Percentiles rank a stretch among this genome's conserved stretches.
Conservation (phyloP, 2,329 filamentous ascomycete species). For the Tolypocladium pustulatum region DNA sequence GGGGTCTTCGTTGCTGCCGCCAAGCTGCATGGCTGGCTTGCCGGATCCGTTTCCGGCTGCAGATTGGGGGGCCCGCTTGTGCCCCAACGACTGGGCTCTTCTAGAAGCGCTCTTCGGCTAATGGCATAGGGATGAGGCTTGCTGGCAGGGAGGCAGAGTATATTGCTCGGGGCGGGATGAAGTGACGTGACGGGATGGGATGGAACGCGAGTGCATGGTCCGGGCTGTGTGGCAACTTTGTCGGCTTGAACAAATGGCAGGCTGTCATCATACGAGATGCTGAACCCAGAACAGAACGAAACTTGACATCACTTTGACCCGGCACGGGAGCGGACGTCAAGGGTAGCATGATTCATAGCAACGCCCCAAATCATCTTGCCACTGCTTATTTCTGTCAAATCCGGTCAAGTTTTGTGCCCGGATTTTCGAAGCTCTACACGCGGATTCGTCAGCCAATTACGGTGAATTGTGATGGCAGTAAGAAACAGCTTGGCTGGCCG, state of each 20-base stretch:
- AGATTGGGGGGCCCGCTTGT: background rate
- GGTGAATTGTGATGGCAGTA: background rate
- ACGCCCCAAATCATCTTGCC: background rate
- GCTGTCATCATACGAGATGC: background rate
- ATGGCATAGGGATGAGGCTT: background rate
- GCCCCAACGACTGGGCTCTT: background rate
- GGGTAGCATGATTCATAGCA: background rate
- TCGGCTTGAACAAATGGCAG: background rate
- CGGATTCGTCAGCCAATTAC: background rate
- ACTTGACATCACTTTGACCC: background rate
- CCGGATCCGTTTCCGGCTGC: background rate
- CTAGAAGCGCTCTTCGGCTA: background rate
- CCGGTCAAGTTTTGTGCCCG: background rate
- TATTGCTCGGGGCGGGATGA: background rate
- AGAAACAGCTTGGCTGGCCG: background rate
- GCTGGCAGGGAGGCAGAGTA: background rate
- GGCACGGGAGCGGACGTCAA: background rate
- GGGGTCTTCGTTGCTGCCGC: background rate
- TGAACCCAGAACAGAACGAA: background rate
- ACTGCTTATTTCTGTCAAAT: background rate
- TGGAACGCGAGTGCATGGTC: too few species aligned
- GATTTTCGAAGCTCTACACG: background rate
- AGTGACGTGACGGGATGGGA: background rate
- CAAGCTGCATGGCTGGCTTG: background rate
- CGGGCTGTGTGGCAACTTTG: background rate